Conservation (phyloP, 139 green algal species). For the Trebouxia sp. region DNA sequence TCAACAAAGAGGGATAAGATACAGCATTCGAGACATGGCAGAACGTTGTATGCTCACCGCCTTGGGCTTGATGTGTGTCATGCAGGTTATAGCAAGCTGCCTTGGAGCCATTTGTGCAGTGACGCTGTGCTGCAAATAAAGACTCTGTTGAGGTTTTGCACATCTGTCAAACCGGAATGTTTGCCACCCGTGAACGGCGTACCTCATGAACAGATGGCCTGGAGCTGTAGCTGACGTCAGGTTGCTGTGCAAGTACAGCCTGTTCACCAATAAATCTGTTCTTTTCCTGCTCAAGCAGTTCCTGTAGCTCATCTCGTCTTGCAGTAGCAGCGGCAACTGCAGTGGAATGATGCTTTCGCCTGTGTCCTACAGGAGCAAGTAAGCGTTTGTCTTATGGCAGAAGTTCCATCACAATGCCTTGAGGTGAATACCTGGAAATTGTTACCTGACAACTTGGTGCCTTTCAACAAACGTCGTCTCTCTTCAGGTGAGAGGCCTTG, state of each 20-base stretch:
- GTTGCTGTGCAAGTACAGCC: not conserved
- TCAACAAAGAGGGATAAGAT: not conserved
- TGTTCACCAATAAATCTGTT: constrained; percentile 17
- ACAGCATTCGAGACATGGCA: no score
- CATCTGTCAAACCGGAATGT: no score
- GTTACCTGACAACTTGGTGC: not conserved
- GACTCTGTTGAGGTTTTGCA: no score
- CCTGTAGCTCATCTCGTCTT: constrained; percentile 8
- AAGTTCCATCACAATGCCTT: no score
- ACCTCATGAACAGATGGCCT: constrained; percentile 4
- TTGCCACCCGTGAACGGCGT: not conserved
- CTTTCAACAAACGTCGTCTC: not conserved
- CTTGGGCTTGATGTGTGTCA: no score
- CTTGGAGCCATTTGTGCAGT: no score
- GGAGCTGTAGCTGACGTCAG: constrained; percentile 25
- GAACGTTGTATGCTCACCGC: no score
- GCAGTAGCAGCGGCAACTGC: constrained; percentile 20
- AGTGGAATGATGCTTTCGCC: not conserved
- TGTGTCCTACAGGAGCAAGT: constrained; percentile 19
- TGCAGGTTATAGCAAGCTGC: no score
- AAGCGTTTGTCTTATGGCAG: no score
- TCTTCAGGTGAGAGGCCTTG: constrained; percentile 5
- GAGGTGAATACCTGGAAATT: no score
- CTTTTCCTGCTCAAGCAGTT: constrained; percentile 21
- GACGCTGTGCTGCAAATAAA: no score